Evolutionary conservation across 1,139 yeast genomes (phyloP), one percentile per base, ranked within the genome.

Genomic region (Lipomyces yarrowii): DNA sequence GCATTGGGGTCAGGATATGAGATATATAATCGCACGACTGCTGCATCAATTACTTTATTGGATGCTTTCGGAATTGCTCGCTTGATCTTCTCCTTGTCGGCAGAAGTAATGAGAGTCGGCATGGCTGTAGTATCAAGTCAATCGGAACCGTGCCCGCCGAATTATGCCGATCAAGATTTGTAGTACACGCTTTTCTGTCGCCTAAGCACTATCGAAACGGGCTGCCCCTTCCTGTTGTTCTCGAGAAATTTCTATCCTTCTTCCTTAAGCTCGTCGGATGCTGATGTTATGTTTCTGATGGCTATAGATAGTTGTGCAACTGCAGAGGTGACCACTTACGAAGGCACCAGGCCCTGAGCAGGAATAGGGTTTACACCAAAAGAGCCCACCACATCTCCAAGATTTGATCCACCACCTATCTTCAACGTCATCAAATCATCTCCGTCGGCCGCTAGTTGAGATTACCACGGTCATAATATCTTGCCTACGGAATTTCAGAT

Each of bases 41-140:
- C 89, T 59, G 96, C 96, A 78, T 91, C 97, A 56, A 94, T 82
- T 72, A 94, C 86, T 76, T 92, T 93, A 77, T 92, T 93, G 64
- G 93, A 83, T 13, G 92, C 87, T 78, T 91, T 92, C 60, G 99
- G 98, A 62, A 94, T 83, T 35, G 88, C 91, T 67, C 98, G 82
- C 75, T 93, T 93, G 77, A 94, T 86, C 75, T 67, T 67, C 26
- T 67, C 69, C 55, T 63, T 63, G 21, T 67, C 69, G 13, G 65
- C 68, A 11, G 69, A 35, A 2, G 68, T 42, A 51, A 67, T 65
- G 35, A 64, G 69, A 13, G 64, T 46, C 58, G 69, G 69, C 69
- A 65, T 65, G 23, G 11, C 46, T 11, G 21, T 48, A 35, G 21
- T 48, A 35, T 37, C 55, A 7, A 21, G 48, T 42, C 48, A 42